These are phyloP conservation scores for Fusarium drepaniforme DNA, from an alignment of 2,329 filamentous ascomycete species.

Conservation along the genomic window DNA sequence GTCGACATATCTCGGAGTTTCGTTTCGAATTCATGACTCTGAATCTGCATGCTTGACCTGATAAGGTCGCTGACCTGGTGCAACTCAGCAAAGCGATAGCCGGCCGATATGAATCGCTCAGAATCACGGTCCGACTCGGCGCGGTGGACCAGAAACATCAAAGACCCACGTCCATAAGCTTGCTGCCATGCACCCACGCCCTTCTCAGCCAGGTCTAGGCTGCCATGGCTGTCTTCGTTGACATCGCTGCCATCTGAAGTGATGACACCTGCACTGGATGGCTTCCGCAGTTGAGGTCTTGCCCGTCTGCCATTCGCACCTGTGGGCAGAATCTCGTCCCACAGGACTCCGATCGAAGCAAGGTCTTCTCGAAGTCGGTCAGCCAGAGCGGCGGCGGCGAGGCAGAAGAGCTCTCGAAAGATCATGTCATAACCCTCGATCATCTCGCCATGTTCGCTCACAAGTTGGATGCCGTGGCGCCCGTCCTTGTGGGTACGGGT, in stretches of 20 bases:
- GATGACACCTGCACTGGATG: conserved; percentile 18
- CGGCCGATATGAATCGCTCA: conserved; percentile 74
- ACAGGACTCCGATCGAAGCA: conserved; percentile 75
- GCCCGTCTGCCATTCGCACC: conserved; percentile 54
- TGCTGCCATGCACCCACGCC: conserved; percentile 46
- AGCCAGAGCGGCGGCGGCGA: conserved; percentile 81
- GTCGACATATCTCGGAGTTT: conserved; percentile 74
- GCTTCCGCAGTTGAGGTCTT: conserved; percentile 29
- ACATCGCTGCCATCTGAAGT: conserved; percentile 18
- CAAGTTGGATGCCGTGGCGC: conserved; percentile 55
- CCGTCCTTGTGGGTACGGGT: conserved; percentile 37
- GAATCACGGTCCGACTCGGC: conserved; percentile 69
- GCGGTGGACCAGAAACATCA: conserved; percentile 82
- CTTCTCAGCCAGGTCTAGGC: conserved; percentile 57
- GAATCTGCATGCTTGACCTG: conserved; percentile 80
- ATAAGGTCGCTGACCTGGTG: conserved; percentile 77
- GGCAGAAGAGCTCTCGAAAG: conserved; percentile 86
- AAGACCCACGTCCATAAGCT: conserved; percentile 76
- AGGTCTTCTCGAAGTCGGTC: conserved; percentile 73
- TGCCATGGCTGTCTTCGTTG: conserved; percentile 36
- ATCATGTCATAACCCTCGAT: conserved; percentile 79
- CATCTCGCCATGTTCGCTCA: conserved; percentile 66
- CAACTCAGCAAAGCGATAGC: conserved; percentile 82
- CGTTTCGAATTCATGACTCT: conserved; percentile 68
- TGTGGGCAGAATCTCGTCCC: conserved; percentile 81